Evolutionary conservation across 768 basidiomycete species (phyloP), one percentile per base, ranked within the genome.

Genomic region (Boletus sensibilis): DNA sequence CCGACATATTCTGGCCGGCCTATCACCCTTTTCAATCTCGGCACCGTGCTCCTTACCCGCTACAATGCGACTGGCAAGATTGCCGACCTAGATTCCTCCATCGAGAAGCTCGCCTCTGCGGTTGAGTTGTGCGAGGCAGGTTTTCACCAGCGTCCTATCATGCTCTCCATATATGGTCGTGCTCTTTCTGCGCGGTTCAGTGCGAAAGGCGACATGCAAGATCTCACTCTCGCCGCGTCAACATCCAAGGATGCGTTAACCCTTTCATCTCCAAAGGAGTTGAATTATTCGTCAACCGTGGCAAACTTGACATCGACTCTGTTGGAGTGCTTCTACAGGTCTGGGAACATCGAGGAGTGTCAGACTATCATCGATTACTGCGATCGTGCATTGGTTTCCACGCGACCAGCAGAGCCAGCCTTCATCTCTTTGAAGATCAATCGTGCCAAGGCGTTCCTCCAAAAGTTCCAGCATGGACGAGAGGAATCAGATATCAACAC

Each of bases 331-430:
- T 59, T 61, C 27, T 27, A 45, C 7, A 55, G 23, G n/a, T 47
- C 46, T 2, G 54, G 55, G 39, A 44, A 53, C 29, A 42, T 53
- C 10, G 64, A 55, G 14, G 68, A 70, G 13, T 57, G 56, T 20
- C 59, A 58, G 48, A 48, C n/a, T 33, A 40, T 68, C 46, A 49
- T 70, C 11, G 55, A 53, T 39, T 50, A 59, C 42, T 70, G 68
- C 23, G 61, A 70, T 57, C 56, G 43, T 43, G 56, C 55, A 5
- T 46, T 68, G 27, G 48, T 8, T 42, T 58, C 44, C 21, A 16
- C 40, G 12, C 46, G 31, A 10, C 44, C 49, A 12, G 35, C 39
- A 27, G 37, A 54, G 1, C 21, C 50, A 6, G 29, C 20, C 5
- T 21, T 41, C 39, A 6, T 58, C 44, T 9, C 34, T 14, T 20